These are phyloP conservation scores for Suillus subalutaceus DNA, from an alignment of 768 basidiomycete species.

Conservation along the genomic window DNA sequence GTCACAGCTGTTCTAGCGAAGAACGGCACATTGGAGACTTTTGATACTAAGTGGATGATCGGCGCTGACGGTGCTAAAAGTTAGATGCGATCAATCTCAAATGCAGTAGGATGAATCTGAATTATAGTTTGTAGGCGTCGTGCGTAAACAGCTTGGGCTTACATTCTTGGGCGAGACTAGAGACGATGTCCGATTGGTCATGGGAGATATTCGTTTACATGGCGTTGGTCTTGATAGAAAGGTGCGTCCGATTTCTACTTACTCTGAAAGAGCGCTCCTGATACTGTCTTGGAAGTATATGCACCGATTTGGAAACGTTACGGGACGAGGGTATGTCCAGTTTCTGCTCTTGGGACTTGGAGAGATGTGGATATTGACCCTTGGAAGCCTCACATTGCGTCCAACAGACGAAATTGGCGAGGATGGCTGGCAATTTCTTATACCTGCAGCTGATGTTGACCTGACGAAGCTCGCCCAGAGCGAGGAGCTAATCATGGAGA, in stretches of 20 bases:
- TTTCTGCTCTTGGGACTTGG: neutral
- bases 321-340: neutral
- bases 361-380: neutral
- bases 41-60: slow-evolving; percentile 14
- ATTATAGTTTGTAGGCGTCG: neutral
- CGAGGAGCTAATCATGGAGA: slow-evolving; percentile 30
- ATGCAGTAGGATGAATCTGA: neutral
- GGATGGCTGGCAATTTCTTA: no score
- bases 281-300: neutral
- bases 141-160: slow-evolving; percentile 12
- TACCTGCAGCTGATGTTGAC: neutral
- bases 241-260: slow-evolving; percentile 24
- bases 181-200: slow-evolving; percentile 21
- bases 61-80: slow-evolving; percentile 9
- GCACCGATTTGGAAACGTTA: slow-evolving; percentile 45
- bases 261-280: neutral
- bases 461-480: slow-evolving; percentile 21
- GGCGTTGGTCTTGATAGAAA: slow-evolving; percentile 39
- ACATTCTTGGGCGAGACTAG: slow-evolving; percentile 15
- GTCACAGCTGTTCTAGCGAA: slow-evolving; percentile 25
- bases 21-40: slow-evolving; percentile 6
- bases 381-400: slow-evolving; percentile 14
- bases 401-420: slow-evolving; percentile 22
- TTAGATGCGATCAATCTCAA: neutral
- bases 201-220: slow-evolving; percentile 33